Conservation (phyloP, 352 stramenopile species). For the Aphanomyces euteiches region DNA sequence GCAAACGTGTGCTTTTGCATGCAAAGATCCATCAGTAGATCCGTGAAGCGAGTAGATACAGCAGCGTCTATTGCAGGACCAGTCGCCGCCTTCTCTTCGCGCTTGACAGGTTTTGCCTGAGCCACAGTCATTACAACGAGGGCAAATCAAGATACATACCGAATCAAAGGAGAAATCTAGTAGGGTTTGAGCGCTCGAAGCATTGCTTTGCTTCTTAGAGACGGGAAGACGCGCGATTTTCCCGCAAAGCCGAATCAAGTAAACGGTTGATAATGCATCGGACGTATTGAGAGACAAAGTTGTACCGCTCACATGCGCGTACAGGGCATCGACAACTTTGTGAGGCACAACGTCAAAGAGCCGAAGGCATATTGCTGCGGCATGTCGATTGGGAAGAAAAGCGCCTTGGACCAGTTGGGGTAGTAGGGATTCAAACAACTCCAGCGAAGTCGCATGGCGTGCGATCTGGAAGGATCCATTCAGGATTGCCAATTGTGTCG, state of each 20-base stretch:
- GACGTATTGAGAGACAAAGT: slow-evolving; percentile 45
- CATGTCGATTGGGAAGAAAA: slow-evolving; percentile 58
- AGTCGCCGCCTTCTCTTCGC: not conserved
- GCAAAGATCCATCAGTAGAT: slow-evolving; percentile 53
- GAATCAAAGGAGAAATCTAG: slow-evolving; percentile 58
- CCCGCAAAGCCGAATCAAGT: slow-evolving; percentile 55
- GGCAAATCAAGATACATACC: not conserved
- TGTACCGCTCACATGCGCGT: slow-evolving; percentile 47
- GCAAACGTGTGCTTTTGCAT: slow-evolving; percentile 29
- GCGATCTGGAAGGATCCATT: slow-evolving; percentile 51
- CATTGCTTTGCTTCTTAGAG: not conserved
- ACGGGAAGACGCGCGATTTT: slow-evolving; percentile 52
- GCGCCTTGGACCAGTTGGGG: slow-evolving; percentile 52
- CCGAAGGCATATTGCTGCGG: slow-evolving; percentile 47
- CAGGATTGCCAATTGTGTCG: slow-evolving; percentile 49
- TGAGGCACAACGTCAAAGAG: slow-evolving; percentile 48
- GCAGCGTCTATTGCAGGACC: slow-evolving; percentile 11
- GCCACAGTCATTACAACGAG: too few species aligned
- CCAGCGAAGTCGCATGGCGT: slow-evolving; percentile 39
- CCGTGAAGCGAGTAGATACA: slow-evolving; percentile 44
- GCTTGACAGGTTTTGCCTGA: slow-evolving; percentile 13
- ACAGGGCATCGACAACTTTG: slow-evolving; percentile 44
- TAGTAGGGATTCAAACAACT: slow-evolving; percentile 38
- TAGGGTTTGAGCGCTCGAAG: slow-evolving; percentile 35
- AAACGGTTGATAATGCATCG: slow-evolving; percentile 61